Conservation (phyloP, 768 basidiomycete species). For the Lactifluus rugatus region DNA sequence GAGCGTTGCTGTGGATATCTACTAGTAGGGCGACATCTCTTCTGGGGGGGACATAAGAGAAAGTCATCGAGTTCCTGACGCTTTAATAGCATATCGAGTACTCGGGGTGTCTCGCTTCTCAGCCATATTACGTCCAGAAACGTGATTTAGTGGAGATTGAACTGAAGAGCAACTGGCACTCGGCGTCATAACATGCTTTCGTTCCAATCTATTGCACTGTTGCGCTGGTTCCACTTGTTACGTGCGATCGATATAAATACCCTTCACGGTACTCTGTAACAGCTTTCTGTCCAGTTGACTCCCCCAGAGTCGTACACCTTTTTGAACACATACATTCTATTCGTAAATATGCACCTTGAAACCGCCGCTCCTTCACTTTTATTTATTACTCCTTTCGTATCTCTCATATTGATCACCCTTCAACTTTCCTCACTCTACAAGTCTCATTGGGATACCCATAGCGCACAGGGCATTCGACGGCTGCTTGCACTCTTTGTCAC, state of each 20-base stretch:
- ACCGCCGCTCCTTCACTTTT: constrained; percentile 14
- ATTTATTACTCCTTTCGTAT: constrained; percentile 7
- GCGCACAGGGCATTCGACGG: constrained; percentile 5
- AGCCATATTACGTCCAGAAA: constrained; percentile 12
- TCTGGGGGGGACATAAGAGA: background rate
- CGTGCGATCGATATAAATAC: constrained; percentile 6
- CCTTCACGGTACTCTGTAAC: background rate
- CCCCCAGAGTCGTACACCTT: background rate
- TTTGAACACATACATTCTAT: constrained; percentile 3
- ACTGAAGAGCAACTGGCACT: background rate
- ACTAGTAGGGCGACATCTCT: background rate
- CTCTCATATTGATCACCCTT: background rate
- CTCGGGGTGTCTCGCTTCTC: constrained; percentile 6
- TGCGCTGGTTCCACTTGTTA: background rate
- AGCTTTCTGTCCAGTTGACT: background rate
- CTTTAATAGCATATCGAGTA: background rate
- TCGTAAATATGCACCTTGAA: background rate
- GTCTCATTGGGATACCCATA: constrained; percentile 6
- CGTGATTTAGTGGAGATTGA: background rate
- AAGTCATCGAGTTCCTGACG: background rate
- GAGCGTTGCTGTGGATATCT: background rate
- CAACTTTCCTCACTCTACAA: constrained; percentile 5
- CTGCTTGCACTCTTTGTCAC: constrained; percentile 1
- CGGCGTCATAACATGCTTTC: background rate
- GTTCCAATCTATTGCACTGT: background rate